These are phyloP conservation scores for Cladophialophora bantiana DNA, from an alignment of 2,329 filamentous ascomycete species.

Conservation along the genomic window DNA sequence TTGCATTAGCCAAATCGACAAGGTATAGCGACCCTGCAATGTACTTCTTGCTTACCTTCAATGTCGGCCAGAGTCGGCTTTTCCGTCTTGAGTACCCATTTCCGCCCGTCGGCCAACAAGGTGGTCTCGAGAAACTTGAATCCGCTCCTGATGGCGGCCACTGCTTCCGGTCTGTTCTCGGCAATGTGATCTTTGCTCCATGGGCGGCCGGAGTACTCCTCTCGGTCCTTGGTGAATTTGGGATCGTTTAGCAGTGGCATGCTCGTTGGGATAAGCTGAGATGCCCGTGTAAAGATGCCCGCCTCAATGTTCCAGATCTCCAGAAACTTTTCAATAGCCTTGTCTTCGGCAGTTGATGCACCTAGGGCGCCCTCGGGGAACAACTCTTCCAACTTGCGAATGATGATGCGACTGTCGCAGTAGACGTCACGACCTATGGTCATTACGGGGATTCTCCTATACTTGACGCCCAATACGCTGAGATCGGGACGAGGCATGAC, in stretches of 20 bases:
- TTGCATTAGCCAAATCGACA: slow-evolving; percentile 32
- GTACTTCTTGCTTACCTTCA: slow-evolving; percentile 56
- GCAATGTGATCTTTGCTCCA: slow-evolving; percentile 52
- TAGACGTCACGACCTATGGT: slow-evolving; percentile 72
- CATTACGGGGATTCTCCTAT: slow-evolving; percentile 74
- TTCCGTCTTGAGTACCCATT: slow-evolving; percentile 66
- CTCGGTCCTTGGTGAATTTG: slow-evolving; percentile 66
- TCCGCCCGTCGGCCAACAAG: slow-evolving; percentile 69
- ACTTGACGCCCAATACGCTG: slow-evolving; percentile 65
- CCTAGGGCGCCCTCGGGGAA: slow-evolving; percentile 57
- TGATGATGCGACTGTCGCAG: slow-evolving; percentile 72
- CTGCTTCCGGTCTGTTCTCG: slow-evolving; percentile 60
- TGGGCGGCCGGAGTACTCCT: slow-evolving; percentile 53
- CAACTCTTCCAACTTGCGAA: slow-evolving; percentile 63
- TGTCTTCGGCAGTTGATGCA: slow-evolving; percentile 50
- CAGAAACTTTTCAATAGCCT: slow-evolving; percentile 63
- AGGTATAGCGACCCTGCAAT: slow-evolving; percentile 25
- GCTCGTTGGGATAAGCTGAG: slow-evolving; percentile 64
- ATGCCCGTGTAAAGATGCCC: slow-evolving; percentile 62
- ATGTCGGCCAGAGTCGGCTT: slow-evolving; percentile 69
- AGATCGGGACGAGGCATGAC: slow-evolving; percentile 72
- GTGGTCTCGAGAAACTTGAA: slow-evolving; percentile 68
- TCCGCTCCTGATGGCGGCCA: slow-evolving; percentile 61
- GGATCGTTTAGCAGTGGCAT: slow-evolving; percentile 63
- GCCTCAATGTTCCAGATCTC: slow-evolving; percentile 64